These are phyloP conservation scores for Phytophthora cactorum DNA, from an alignment of 352 stramenopile species.

Conservation along the genomic window DNA sequence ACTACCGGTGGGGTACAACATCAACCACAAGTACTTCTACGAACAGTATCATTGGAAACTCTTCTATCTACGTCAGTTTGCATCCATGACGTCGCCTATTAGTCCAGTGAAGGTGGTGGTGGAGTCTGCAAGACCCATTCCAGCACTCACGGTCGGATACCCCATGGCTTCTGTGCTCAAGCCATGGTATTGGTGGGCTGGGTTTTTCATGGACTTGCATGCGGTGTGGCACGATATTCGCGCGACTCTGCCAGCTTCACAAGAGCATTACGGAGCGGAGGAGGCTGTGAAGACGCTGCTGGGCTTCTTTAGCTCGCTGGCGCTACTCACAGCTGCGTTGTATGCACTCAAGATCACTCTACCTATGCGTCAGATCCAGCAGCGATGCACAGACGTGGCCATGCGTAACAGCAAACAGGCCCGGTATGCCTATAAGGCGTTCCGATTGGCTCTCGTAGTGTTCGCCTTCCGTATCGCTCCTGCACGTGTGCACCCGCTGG, in stretches of 20 bases:
- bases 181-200: slow-evolving; percentile 90
- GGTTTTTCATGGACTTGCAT: slow-evolving; percentile 84
- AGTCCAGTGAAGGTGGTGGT: slow-evolving; percentile 87
- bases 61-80: slow-evolving; percentile 85
- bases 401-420: slow-evolving; percentile 62
- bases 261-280: slow-evolving; percentile 75
- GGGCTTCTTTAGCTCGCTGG: slow-evolving; percentile 61
- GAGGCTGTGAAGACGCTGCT: slow-evolving; percentile 73
- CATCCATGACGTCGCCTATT: slow-evolving; percentile 88
- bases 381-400: slow-evolving; percentile 60
- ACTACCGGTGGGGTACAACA: slow-evolving; percentile 89
- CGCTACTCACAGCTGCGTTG: slow-evolving; percentile 62
- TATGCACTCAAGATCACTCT: slow-evolving; percentile 72
- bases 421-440: slow-evolving; percentile 52
- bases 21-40: slow-evolving; percentile 93
- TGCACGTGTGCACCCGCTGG: slow-evolving; percentile 68
- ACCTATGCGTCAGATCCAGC: slow-evolving; percentile 64
- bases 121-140: slow-evolving; percentile 78
- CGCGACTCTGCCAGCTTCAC: slow-evolving; percentile 64
- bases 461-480: slow-evolving; percentile 66
- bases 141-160: slow-evolving; percentile 84
- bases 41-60: slow-evolving; percentile 91
- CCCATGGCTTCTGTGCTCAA: slow-evolving; percentile 89
- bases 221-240: slow-evolving; percentile 88
- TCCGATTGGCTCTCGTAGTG: slow-evolving; percentile 67